A percentile compares a stretch with the other conserved stretches of the same genome.
These are phyloP conservation scores for Tetrastigma voinierianum DNA, from an alignment of 164 flowering plant genomes.

Conservation along the genomic window DNA sequence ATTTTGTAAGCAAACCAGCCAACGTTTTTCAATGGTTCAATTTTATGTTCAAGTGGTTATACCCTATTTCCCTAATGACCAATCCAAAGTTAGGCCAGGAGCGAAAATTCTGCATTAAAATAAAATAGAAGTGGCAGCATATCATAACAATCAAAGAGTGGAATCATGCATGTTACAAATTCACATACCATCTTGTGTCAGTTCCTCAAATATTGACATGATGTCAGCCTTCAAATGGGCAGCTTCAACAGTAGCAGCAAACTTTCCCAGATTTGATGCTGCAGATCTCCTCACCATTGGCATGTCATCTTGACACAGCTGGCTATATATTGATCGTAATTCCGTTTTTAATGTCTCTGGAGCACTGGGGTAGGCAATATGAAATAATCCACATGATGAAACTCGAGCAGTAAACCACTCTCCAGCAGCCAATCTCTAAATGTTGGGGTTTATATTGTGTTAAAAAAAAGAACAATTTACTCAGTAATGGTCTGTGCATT, in stretches of 20 bases:
- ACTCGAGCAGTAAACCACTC: conserved; percentile 99
- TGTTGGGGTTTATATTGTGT: conserved; percentile 6
- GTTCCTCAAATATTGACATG: conserved; percentile 88
- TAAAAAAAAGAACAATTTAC: background rate
- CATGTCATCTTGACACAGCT: conserved; percentile 98
- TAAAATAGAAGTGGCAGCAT: too few relatives aligned
- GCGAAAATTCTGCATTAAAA: too few relatives aligned
- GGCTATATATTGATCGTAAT: conserved; percentile 69
- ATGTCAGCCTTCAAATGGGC: conserved; percentile 78
- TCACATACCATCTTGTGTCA: conserved; percentile 88
- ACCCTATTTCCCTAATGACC: too few relatives aligned
- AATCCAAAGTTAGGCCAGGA: too few relatives aligned
- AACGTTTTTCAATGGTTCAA: too few relatives aligned
- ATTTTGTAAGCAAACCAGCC: too few relatives aligned
- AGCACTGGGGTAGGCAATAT: conserved; percentile 93
- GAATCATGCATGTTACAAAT: background rate
- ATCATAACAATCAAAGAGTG: background rate
- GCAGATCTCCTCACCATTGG: conserved; percentile 99
- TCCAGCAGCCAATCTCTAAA: conserved; percentile 91
- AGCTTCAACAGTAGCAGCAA: conserved; percentile 93
- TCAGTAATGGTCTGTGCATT: background rate
- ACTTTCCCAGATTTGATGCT: conserved; percentile 93
- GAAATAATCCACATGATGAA: conserved; percentile 95
- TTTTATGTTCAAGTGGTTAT: too few relatives aligned
- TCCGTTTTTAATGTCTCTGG: conserved; percentile 76